Percentiles rank a stretch among this genome's conserved stretches.
Evolutionary conservation across 805 yeast genomes (phyloP).

Genomic region (Starmerella davenportii): DNA sequence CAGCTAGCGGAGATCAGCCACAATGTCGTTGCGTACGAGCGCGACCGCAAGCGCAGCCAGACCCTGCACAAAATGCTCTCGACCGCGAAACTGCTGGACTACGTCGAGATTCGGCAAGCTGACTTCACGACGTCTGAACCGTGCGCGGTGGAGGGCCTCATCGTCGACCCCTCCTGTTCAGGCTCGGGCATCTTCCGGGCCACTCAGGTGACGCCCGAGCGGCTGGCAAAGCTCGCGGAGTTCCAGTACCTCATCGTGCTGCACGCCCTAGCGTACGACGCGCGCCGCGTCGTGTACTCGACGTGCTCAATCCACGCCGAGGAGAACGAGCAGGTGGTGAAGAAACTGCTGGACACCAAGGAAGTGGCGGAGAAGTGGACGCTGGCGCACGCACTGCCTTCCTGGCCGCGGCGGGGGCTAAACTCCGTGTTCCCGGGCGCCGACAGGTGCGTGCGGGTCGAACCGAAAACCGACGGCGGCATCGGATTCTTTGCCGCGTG

Average conservation of each 20-base stretch:
- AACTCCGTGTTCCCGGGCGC: slow-evolving; percentile 43
- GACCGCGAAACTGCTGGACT: slow-evolving; percentile 46
- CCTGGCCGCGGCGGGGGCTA: slow-evolving; percentile 77
- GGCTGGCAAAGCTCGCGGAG: slow-evolving; percentile 57
- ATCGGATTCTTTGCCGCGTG: slow-evolving; percentile 96
- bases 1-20: slow-evolving; percentile 58
- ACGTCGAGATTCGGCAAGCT: slow-evolving; percentile 28
- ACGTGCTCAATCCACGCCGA: slow-evolving; percentile 90
- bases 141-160: slow-evolving; percentile 48
- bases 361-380: slow-evolving; percentile 52
- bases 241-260: slow-evolving; percentile 78
- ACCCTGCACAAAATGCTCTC: slow-evolving; percentile 59
- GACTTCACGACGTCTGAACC: slow-evolving; percentile 53
- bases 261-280: slow-evolving; percentile 65
- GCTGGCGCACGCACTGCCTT: slow-evolving; percentile 54
- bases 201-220: slow-evolving; percentile 23
- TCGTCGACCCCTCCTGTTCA: slow-evolving; percentile 94
- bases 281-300: slow-evolving; percentile 66
- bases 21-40: slow-evolving; percentile 56
- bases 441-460: slow-evolving; percentile 53
- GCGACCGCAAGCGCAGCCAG: slow-evolving; percentile 55
- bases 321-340: slow-evolving; percentile 86
- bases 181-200: slow-evolving; percentile 81
- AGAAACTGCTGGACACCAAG: slow-evolving; percentile 50
- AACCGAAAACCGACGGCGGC: slow-evolving; percentile 89